Base-by-base conservation (phyloP, 208 protist species). In the Leishmania mexicana region DNA sequence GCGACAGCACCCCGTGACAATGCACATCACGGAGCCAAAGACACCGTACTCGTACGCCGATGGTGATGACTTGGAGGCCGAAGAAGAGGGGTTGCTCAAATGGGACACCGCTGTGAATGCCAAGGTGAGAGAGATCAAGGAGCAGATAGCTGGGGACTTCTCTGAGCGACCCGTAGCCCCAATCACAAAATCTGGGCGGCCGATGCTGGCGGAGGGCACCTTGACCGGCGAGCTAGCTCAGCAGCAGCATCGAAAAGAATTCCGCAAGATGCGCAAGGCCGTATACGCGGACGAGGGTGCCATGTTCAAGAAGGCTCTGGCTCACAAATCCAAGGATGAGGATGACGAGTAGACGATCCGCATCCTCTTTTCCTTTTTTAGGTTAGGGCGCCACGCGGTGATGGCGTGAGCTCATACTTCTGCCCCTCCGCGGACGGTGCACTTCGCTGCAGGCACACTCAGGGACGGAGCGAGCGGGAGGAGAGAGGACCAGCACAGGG, bases 251-350 rank as follows among this genome's bases (percentile, higher is more conserved):
- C 88, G 84, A 49, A 76, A 75, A 42, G 89, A 97, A 75, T 97
- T 97, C 72, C 87, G 82, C 53, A 87, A 80, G 74, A 93, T 97
- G 90, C 90, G 95, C 42, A 89, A 83, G 79, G 92, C 90, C n/a
- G 92, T 97, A 6, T 97, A 97, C 77, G 95, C 95, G 19, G 95
- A 97, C 58, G 95, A 97, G 75, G 95, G 95, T 10, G 88, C 89
- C 31, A 95, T 94, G 79, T 95, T 96, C 71, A 97, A 94, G 80
- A 84, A 77, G 51, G 71, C 92, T 24, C 81, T 96, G 17, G 76
- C 86, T 35, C 83, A 84, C 3, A 68, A 89, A 45, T 84, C 88
- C 3, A 87, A 92, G 17, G 85, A 93, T 0, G 87, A 93, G 15
- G 88, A 93, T n/a, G 83, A 89, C 2, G 83, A 88, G 86, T 82